phyloP scores from a whole-genome alignment of 83 land plant species.

The Picea mariana region DNA sequence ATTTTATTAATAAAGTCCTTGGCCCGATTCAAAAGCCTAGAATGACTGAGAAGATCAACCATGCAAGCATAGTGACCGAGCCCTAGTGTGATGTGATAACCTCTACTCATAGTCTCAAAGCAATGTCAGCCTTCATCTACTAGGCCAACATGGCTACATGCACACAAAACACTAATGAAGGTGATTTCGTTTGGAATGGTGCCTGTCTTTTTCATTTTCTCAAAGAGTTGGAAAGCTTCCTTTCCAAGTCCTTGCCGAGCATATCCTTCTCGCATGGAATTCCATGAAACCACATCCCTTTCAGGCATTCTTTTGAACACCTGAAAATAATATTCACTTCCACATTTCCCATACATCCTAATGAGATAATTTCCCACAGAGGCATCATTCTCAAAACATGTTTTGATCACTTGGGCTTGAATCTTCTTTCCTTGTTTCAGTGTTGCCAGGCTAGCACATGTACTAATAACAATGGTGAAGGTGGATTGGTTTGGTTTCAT shows the following conservation, averaged over 20 bases:
- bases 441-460: conserved; percentile 31
- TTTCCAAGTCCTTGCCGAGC: conserved; percentile 49
- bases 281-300: conserved; percentile 54
- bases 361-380: conserved; percentile 51
- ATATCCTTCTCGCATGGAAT: conserved; percentile 53
- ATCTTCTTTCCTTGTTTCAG: conserved; percentile 39
- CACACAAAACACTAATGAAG: conserved; percentile 3
- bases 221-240: conserved; percentile 43
- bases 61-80: conserved; percentile 6
- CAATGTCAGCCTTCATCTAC: conserved; percentile 3
- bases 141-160: conserved; percentile 15
- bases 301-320: conserved; percentile 32
- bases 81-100: background rate
- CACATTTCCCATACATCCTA: conserved; percentile 61
- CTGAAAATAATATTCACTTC: conserved; percentile 18
- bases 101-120: conserved; percentile 10
- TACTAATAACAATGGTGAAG: conserved; percentile 41
- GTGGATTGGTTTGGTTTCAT: conserved; percentile 35
- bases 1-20: too few relatives aligned
- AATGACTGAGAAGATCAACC: background rate
- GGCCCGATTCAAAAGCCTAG: too few relatives aligned
- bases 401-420: conserved; percentile 40
- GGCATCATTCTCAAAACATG: conserved; percentile 43
- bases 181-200: conserved; percentile 58
- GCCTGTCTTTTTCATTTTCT: conserved; percentile 36